Evolutionary conservation across 176 grass and related monocot genomes (phyloP).

Genomic region (Canna indica): DNA sequence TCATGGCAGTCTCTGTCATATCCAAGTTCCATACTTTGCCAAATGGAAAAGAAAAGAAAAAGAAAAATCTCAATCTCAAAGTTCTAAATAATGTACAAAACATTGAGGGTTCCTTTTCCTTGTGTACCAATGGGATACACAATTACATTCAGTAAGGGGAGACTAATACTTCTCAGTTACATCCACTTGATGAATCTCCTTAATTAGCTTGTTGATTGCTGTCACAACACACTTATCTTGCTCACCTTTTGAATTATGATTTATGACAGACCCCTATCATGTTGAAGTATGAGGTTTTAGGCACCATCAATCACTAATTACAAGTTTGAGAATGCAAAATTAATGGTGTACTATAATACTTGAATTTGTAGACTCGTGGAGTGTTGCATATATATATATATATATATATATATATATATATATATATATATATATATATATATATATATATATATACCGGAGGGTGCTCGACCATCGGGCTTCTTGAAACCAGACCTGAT

Average conservation of each 20-base stretch:
- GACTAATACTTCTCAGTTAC: too few species aligned
- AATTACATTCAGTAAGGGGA: too few species aligned
- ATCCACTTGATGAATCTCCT: slow-evolving; percentile 27
- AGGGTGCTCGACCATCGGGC: slow-evolving; percentile 52
- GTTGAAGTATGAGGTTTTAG: too few species aligned
- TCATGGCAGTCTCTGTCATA: slow-evolving; percentile 13
- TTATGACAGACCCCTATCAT: slow-evolving; percentile 69
- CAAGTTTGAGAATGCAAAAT: background rate
- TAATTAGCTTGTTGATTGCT: slow-evolving; percentile 52
- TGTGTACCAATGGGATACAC: slow-evolving; percentile 57
- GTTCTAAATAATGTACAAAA: too few species aligned
- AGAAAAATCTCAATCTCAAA: slow-evolving; percentile 15
- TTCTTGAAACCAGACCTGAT: slow-evolving; percentile 37
- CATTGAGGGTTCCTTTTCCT: slow-evolving; percentile 64
- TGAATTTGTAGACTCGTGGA: slow-evolving; percentile 44
- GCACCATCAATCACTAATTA: too few species aligned
- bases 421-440: too few species aligned
- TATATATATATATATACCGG: slow-evolving; percentile 25
- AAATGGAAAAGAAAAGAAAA: background rate
- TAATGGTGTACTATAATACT: slow-evolving; percentile 39
- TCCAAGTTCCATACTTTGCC: slow-evolving; percentile 9
- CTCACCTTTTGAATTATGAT: slow-evolving; percentile 20
- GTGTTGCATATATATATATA: slow-evolving; percentile 24
- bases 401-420: too few species aligned
- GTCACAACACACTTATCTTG: slow-evolving; percentile 50